phyloP scores from a whole-genome alignment of 106 monocot genomes.

The Apostasia shenzhenica region DNA sequence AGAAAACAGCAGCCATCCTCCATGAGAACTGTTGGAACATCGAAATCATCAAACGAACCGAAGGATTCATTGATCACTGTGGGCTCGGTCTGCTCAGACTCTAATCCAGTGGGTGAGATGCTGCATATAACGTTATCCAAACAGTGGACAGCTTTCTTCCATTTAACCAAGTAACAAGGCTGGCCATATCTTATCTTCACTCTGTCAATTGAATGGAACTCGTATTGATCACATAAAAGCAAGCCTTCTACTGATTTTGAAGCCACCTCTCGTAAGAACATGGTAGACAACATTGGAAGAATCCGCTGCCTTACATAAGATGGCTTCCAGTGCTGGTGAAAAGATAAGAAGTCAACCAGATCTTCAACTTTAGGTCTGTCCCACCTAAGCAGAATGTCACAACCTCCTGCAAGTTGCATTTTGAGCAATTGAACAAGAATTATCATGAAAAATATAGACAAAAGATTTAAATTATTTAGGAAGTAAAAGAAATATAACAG shows the following conservation, averaged over 20 bases:
- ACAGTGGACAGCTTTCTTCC: slow-evolving; percentile 40
- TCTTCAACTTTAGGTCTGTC: slow-evolving; percentile 48
- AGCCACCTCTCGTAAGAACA: slow-evolving; percentile 66
- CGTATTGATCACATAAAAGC: slow-evolving; percentile 64
- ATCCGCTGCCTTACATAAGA: slow-evolving; percentile 71
- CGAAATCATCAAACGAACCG: slow-evolving; percentile 56
- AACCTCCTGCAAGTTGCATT: neutral
- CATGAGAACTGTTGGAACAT: slow-evolving; percentile 46
- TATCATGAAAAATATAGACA: neutral
- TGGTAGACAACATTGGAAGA: slow-evolving; percentile 78
- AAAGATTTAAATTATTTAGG: neutral
- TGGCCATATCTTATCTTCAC: slow-evolving; percentile 59
- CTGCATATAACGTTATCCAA: neutral
- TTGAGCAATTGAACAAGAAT: neutral
- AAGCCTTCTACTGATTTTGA: slow-evolving; percentile 17
- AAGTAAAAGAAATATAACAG: neutral
- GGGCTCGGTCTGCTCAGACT: slow-evolving; percentile 3
- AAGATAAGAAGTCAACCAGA: slow-evolving; percentile 68
- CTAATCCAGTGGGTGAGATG: slow-evolving; percentile 18
- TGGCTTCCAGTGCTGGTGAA: slow-evolving; percentile 78
- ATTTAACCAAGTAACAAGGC: slow-evolving; percentile 80
- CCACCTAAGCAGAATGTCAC: slow-evolving; percentile 27
- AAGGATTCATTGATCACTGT: slow-evolving; percentile 6
- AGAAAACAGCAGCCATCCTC: slow-evolving; percentile 66
- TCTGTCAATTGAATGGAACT: slow-evolving; percentile 82